Evolutionary conservation across 164 flowering plant genomes (phyloP).

Genomic region (Hamamelis virginiana): DNA sequence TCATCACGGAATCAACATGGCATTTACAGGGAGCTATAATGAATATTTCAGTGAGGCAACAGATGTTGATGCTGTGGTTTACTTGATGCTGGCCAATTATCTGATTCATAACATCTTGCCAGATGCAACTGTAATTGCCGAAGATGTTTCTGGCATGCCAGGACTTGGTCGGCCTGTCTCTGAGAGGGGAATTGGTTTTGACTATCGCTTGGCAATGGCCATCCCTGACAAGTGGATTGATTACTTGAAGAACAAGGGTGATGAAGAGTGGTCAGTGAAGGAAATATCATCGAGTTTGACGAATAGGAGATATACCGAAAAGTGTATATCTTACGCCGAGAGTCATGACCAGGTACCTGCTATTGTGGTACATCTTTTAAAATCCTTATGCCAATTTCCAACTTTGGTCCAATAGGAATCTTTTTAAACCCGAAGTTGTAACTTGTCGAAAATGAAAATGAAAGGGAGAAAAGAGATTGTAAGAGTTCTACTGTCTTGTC

Average conservation of each 20-base stretch:
- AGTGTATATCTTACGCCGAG: constrained; percentile 95
- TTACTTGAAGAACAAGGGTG: constrained; percentile 79
- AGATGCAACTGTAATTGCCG: constrained; percentile 88
- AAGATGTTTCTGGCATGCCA: constrained; percentile 99
- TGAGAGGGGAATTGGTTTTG: constrained; percentile 93
- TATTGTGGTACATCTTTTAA: neutral
- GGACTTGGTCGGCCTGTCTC: constrained; percentile 74
- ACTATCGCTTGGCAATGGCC: constrained; percentile 93
- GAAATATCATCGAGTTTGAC: constrained; percentile 73
- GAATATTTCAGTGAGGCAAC: constrained; percentile 92
- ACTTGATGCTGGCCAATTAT: constrained; percentile 83
- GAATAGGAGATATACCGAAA: constrained; percentile 90
- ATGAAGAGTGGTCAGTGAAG: constrained; percentile 89
- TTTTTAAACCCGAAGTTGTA: neutral
- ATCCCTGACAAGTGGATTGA: constrained; percentile 98
- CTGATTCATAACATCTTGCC: constrained; percentile 66
- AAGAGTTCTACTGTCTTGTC: too few relatives aligned
- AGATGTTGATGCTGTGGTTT: constrained; percentile 94
- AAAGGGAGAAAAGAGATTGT: too few relatives aligned
- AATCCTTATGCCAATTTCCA: neutral
- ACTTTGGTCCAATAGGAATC: neutral
- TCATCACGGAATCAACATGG: constrained; percentile 88
- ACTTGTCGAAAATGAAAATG: neutral
- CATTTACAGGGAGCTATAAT: constrained; percentile 72
- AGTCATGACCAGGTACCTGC: constrained; percentile 89